These are phyloP conservation scores for Chlorella sp. DNA, from an alignment of 139 green algal genomes.

Conservation along the genomic window DNA sequence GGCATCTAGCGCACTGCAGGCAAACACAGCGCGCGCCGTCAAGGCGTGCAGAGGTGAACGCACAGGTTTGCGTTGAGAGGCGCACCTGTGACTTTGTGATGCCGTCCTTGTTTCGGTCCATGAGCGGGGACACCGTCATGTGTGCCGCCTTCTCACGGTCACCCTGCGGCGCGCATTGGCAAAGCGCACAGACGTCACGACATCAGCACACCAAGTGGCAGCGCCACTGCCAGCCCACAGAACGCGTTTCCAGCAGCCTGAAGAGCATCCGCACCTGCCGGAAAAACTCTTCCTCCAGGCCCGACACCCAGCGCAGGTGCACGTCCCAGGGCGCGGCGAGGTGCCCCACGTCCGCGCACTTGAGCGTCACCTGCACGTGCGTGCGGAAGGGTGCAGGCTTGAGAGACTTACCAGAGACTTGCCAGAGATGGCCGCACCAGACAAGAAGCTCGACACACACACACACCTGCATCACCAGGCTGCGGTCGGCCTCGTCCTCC, in stretches of 20 bases:
- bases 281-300: slow-evolving; percentile 57
- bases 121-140: slow-evolving; percentile 39
- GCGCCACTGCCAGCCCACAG: too few relatives aligned
- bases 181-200: too few relatives aligned
- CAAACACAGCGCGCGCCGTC: neutral
- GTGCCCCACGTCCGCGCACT: slow-evolving; percentile 50
- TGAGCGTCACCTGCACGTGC: slow-evolving; percentile 47
- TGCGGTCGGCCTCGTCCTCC: slow-evolving; percentile 35
- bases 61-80: too few relatives aligned
- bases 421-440: too few relatives aligned
- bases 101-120: slow-evolving; percentile 45
- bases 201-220: too few relatives aligned
- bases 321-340: slow-evolving; percentile 37
- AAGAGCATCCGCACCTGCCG: neutral
- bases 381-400: too few relatives aligned
- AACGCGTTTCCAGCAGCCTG: too few relatives aligned
- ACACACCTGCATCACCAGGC: slow-evolving; percentile 34
- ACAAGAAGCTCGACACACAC: too few relatives aligned
- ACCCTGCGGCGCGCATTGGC: too few relatives aligned
- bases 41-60: too few relatives aligned
- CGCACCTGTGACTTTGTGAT: slow-evolving; percentile 50
- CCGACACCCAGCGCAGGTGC: slow-evolving; percentile 37
- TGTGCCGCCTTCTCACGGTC: slow-evolving; percentile 36
- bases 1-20: neutral
- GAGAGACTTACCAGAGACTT: too few relatives aligned